Percentiles rank a stretch among this genome's conserved stretches.
These are phyloP conservation scores for Tetrahymena malaccensis DNA, from an alignment of 73 alveolate genomes.

Conservation along the genomic window DNA sequence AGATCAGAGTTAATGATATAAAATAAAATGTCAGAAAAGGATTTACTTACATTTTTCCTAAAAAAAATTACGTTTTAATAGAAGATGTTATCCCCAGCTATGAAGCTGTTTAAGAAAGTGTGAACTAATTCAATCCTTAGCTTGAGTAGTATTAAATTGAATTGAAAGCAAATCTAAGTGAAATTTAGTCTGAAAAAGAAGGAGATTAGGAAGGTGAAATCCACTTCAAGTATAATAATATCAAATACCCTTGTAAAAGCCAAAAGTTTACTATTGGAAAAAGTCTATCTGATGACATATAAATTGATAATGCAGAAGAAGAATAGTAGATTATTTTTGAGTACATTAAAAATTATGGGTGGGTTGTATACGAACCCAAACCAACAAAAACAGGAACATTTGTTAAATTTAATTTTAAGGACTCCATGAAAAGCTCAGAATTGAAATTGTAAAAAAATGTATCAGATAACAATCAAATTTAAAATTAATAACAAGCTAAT, in stretches of 20 bases:
- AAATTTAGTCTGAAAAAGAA: background rate
- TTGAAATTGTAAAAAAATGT: background rate
- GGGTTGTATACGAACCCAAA: background rate
- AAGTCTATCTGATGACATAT: background rate
- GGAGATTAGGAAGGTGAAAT: background rate
- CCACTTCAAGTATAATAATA: background rate
- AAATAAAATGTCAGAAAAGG: background rate
- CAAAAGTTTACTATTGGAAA: background rate
- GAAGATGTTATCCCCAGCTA: background rate
- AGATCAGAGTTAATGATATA: background rate
- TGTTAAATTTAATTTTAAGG: background rate
- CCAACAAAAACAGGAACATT: background rate
- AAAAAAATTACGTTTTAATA: background rate
- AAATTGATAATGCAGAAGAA: background rate
- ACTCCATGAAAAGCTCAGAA: background rate
- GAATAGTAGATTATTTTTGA: background rate
- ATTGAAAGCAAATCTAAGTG: background rate
- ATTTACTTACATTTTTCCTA: background rate
- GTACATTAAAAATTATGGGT: background rate
- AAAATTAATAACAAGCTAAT: background rate
- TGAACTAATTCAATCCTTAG: background rate
- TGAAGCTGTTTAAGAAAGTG: background rate
- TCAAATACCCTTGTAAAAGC: background rate
- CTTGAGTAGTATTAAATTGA: background rate
- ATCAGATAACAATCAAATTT: background rate